These are phyloP conservation scores for Plasmodium falciparum DNA, from an alignment of 169 alveolate genomes.

Conservation along the genomic window DNA sequence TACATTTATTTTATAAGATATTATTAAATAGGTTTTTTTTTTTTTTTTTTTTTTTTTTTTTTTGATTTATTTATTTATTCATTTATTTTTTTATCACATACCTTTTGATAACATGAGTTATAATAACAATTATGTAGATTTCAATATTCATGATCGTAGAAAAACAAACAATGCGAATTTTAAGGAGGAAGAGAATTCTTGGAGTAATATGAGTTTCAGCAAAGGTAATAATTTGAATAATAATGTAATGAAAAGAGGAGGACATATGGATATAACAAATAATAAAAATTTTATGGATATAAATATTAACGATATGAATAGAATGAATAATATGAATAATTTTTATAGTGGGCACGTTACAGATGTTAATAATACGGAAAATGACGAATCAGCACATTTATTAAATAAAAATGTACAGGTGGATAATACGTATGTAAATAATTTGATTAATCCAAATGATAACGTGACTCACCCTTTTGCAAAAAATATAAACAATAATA, in stretches of 20 bases:
- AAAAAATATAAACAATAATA: slow-evolving; percentile 2
- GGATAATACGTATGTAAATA: not conserved
- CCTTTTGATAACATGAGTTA: slow-evolving; percentile 35
- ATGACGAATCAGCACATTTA: too few species aligned
- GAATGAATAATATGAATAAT: not conserved
- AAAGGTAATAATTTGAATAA: slow-evolving; percentile 10
- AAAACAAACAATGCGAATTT: slow-evolving; percentile 39
- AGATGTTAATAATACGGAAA: not conserved
- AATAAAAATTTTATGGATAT: slow-evolving; percentile 1
- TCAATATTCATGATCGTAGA: slow-evolving; percentile 43
- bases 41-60: too few species aligned
- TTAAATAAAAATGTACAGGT: not conserved
- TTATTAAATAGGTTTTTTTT: not conserved
- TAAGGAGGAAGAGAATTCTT: slow-evolving; percentile 13
- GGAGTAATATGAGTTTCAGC: slow-evolving; percentile 19
- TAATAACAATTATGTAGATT: slow-evolving; percentile 30
- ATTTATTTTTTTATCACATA: not conserved
- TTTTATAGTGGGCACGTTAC: not conserved
- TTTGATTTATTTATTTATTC: too few species aligned
- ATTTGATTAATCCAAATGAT: not conserved
- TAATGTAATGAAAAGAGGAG: slow-evolving; percentile 4
- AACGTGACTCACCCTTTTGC: slow-evolving; percentile 1
- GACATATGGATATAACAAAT: not conserved
- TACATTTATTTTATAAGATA: not conserved
- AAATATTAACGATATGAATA: slow-evolving; percentile 1